These are phyloP conservation scores for Volutella citrinella DNA, from an alignment of 2,329 filamentous ascomycete genomes.

Conservation along the genomic window DNA sequence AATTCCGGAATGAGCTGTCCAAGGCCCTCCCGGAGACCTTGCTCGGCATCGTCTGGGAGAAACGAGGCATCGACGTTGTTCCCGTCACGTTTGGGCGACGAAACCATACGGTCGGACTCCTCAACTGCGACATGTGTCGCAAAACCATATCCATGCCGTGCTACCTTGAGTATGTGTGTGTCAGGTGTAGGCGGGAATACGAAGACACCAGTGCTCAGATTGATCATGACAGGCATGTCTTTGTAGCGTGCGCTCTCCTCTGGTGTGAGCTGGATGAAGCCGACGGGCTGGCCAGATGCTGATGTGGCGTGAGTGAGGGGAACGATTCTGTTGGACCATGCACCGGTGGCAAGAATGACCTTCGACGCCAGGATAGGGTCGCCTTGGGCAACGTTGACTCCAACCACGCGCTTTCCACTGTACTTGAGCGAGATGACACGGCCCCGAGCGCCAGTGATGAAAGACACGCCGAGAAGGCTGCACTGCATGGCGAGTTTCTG, in stretches of 20 bases:
- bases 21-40: constrained; percentile 49
- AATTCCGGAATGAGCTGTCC: constrained; percentile 53
- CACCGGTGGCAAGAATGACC: constrained; percentile 64
- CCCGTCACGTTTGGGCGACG: constrained; percentile 30
- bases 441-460: constrained; percentile 28
- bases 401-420: constrained; percentile 14
- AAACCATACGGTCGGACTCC: constrained; percentile 23
- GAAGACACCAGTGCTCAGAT: constrained; percentile 52
- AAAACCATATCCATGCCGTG: constrained; percentile 59
- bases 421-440: constrained; percentile 23
- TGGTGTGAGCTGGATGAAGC: constrained; percentile 59
- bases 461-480: constrained; percentile 27
- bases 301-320: constrained; percentile 60
- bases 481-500: constrained; percentile 23
- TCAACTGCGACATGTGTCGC: constrained; percentile 25
- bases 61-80: constrained; percentile 40
- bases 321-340: constrained; percentile 56
- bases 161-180: constrained; percentile 54
- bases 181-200: constrained; percentile 50
- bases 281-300: constrained; percentile 64
- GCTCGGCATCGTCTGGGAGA: constrained; percentile 49
- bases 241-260: constrained; percentile 53
- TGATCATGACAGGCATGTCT: constrained; percentile 57
- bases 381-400: constrained; percentile 29
- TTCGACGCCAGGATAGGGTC: constrained; percentile 51